These are phyloP conservation scores for Thielaviopsis populi DNA, from an alignment of 2,329 filamentous ascomycete genomes.

Conservation along the genomic window DNA sequence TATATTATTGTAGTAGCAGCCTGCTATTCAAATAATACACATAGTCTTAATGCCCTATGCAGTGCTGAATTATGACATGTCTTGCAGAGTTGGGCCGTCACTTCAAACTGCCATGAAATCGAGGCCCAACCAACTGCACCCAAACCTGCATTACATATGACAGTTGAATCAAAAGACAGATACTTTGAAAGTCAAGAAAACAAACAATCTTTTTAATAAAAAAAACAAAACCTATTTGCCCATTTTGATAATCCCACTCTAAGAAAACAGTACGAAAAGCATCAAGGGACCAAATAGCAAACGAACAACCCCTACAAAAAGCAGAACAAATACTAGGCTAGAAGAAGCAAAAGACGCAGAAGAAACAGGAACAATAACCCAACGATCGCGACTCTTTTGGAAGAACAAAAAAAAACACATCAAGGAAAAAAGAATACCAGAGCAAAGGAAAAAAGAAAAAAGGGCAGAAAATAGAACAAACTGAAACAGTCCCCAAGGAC, in stretches of 20 bases:
- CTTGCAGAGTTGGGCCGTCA: too few relatives aligned
- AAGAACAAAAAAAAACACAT: background rate
- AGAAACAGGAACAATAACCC: background rate
- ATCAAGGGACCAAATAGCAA: background rate
- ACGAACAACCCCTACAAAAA: background rate
- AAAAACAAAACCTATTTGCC: background rate
- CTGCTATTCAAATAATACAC: too few relatives aligned
- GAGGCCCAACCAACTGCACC: too few relatives aligned
- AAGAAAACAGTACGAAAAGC: constrained; percentile 1
- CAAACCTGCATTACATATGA: too few relatives aligned
- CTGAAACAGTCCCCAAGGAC: constrained; percentile 3
- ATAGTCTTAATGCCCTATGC: too few relatives aligned
- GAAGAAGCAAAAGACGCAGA: background rate
- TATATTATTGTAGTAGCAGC: too few relatives aligned
- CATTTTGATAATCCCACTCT: background rate
- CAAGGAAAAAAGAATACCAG: background rate
- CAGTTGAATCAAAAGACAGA: too few relatives aligned
- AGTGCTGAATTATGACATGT: too few relatives aligned
- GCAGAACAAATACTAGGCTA: background rate
- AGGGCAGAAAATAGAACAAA: constrained; percentile 6
- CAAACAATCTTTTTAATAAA: background rate
- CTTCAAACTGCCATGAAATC: too few relatives aligned
- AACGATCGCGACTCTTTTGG: background rate
- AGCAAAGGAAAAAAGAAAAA: background rate
- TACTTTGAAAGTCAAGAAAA: background rate